These are phyloP conservation scores for Alternaria arborescens DNA, from an alignment of 2,329 filamentous ascomycete genomes.

Conservation along the genomic window DNA sequence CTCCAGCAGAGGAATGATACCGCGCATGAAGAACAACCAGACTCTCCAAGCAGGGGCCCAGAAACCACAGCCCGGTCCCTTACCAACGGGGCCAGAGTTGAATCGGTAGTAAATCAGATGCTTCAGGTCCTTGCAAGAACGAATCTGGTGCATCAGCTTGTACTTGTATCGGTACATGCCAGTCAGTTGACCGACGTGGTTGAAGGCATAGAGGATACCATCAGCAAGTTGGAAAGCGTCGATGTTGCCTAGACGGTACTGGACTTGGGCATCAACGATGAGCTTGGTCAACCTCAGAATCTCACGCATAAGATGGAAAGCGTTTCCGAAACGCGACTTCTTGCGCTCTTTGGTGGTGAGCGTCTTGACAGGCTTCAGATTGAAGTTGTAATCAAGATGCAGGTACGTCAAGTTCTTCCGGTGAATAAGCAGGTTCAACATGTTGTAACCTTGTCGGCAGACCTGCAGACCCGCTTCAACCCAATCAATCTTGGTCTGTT, in stretches of 20 bases:
- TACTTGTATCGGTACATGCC: conserved; percentile 99
- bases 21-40: conserved; percentile 99
- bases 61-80: conserved; percentile 97
- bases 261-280: conserved; percentile 97
- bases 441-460: conserved; percentile 98
- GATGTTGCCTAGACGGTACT: conserved; percentile 96
- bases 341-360: conserved; percentile 98
- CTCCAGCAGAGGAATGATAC: conserved; percentile 95
- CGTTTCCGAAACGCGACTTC: conserved; percentile 98
- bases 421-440: conserved; percentile 97
- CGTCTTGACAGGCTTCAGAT: conserved; percentile 98
- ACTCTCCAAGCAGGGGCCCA: conserved; percentile 99
- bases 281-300: conserved; percentile 95
- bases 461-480: conserved; percentile 98
- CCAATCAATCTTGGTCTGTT: conserved; percentile 99
- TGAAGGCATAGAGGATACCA: conserved; percentile 99
- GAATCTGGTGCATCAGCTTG: conserved; percentile 99
- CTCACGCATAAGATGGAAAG: conserved; percentile 98
- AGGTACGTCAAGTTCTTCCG: conserved; percentile 98
- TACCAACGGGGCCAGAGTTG: conserved; percentile 95
- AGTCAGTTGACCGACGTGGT: conserved; percentile 96
- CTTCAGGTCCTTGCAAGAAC: conserved; percentile 98
- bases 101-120: conserved; percentile 99
- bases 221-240: conserved; percentile 98
- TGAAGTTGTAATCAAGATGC: conserved; percentile 99